Base-by-base conservation (phyloP, 129 eudicot species). In the Centrapalus pauciflorus region DNA sequence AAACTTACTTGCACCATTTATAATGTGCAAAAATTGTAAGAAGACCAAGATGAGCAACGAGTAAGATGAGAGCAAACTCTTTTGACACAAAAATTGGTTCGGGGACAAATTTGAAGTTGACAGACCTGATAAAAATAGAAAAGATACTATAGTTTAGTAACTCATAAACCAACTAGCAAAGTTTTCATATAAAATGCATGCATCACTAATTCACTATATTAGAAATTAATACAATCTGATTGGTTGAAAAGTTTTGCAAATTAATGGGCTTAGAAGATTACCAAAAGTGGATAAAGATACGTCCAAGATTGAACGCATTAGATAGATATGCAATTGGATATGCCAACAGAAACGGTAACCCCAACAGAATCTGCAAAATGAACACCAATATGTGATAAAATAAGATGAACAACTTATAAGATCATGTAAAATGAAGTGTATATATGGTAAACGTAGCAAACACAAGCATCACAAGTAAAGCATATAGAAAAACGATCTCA, bases 271-370 rank as follows among this genome's bases (percentile, higher is more conserved):
- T 41, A 59, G 76, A 38, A 65, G 71, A 60, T 57, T 90, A 92
- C 98, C 98, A 92, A 65, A 92, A 92, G 75, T 92, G 98, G 78
- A 92, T 85, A 77, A 92, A 92, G 61, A 92, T 76, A 1, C 98
- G 96, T 46, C 98, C 98, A 67, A 92, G 98, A 73, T 92, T 85
- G 78, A 92, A 92, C 57, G 98, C 98, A 37, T 81, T 82, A 54
- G 98, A 92, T 79, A 88, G 29, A 78, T 92, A 92, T 46, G 82
- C 85, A 72, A 80, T 16, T 55, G 98, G 98, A 71, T 85, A 52
- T 48, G 90, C 66, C 61, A 77, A 16, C 10, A 92, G 27, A 71
- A 92, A 92, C 11, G 96, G 98, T 27, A 92, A 59, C 76, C 96
- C 98, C 63, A 92, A 38, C 37, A 92, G 59, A 72, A 92, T 85